Conservation (phyloP, 2,329 filamentous ascomycete genomes). For the Aspergillus sp. region DNA sequence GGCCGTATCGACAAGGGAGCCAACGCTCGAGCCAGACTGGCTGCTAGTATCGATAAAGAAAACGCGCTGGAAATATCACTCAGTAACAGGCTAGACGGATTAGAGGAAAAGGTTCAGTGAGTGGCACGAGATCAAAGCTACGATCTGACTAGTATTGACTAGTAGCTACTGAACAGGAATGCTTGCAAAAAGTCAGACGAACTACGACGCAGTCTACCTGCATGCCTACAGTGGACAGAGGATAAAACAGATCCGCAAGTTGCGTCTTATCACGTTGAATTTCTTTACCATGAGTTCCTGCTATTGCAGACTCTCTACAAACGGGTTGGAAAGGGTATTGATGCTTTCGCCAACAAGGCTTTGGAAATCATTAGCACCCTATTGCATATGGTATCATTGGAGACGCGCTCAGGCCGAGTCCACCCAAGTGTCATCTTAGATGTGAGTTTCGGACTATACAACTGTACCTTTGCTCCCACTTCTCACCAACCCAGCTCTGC, state of each 20-base stretch:
- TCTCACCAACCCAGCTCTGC: constrained; percentile 11
- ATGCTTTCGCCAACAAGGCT: background rate
- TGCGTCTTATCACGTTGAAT: constrained; percentile 18
- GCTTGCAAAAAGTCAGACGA: constrained; percentile 5
- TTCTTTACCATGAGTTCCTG: constrained; percentile 25
- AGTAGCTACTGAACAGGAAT: background rate
- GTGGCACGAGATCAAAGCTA: background rate
- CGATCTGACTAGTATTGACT: too few species aligned
- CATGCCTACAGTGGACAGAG: constrained; percentile 12
- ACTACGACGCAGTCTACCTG: constrained; percentile 1
- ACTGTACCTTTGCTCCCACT: too few species aligned
- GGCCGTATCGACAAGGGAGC: constrained; percentile 14
- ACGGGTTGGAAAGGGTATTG: constrained; percentile 12
- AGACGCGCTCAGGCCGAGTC: constrained; percentile 4
- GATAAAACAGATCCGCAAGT: background rate
- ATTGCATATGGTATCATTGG: constrained; percentile 2
- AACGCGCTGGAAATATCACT: constrained; percentile 25
- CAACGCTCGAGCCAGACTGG: constrained; percentile 11
- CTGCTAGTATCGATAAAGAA: constrained; percentile 22
- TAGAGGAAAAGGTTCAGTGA: constrained; percentile 10
- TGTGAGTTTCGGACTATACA: background rate
- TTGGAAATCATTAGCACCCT: constrained; percentile 7
- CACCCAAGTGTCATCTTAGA: background rate
- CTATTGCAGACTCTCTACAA: constrained; percentile 22
- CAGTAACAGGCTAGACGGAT: background rate